Percentiles rank a stretch among this genome's conserved stretches.
phyloP scores from a whole-genome alignment of 768 basidiomycete genomes.

The Polyporus arcularius region DNA sequence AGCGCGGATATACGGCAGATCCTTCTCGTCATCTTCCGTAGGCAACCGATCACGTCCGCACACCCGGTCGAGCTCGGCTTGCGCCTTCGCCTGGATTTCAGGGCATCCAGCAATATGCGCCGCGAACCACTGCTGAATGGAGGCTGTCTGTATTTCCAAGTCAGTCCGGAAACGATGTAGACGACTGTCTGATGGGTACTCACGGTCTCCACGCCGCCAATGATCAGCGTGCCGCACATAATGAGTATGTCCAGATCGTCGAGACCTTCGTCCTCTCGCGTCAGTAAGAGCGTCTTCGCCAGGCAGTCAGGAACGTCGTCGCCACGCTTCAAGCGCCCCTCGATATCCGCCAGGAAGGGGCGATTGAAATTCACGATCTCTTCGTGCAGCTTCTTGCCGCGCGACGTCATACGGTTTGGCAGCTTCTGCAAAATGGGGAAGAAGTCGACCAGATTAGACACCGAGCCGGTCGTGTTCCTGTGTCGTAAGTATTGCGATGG shows the following conservation, averaged over 20 bases:
- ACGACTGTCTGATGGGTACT: background rate
- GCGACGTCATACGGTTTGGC: conserved; percentile 38
- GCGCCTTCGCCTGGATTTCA: conserved; percentile 29
- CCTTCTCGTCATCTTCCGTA: conserved; percentile 24
- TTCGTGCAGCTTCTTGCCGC: conserved; percentile 42
- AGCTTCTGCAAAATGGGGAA: conserved; percentile 42
- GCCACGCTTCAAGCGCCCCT: conserved; percentile 37
- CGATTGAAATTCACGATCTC: conserved; percentile 41
- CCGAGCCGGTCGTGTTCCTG: conserved; percentile 45
- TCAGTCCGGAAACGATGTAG: background rate
- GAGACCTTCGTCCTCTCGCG: conserved; percentile 33
- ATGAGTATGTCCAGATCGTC: conserved; percentile 43
- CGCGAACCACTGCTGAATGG: conserved; percentile 36
- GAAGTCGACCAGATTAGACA: conserved; percentile 49
- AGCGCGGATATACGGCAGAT: conserved; percentile 29
- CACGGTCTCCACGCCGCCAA: conserved; percentile 48
- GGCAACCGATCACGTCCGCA: conserved; percentile 28
- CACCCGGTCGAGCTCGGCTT: conserved; percentile 30
- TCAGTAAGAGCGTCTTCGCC: conserved; percentile 38
- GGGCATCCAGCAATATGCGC: conserved; percentile 26
- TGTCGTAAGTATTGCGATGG: background rate
- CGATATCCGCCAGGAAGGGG: conserved; percentile 39
- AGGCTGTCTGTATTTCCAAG: conserved; percentile 29
- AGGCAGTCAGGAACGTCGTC: conserved; percentile 45
- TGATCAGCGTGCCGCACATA: conserved; percentile 44